Conservation (phyloP, 2,329 filamentous ascomycete genomes). For the Aspergillus sp. region DNA sequence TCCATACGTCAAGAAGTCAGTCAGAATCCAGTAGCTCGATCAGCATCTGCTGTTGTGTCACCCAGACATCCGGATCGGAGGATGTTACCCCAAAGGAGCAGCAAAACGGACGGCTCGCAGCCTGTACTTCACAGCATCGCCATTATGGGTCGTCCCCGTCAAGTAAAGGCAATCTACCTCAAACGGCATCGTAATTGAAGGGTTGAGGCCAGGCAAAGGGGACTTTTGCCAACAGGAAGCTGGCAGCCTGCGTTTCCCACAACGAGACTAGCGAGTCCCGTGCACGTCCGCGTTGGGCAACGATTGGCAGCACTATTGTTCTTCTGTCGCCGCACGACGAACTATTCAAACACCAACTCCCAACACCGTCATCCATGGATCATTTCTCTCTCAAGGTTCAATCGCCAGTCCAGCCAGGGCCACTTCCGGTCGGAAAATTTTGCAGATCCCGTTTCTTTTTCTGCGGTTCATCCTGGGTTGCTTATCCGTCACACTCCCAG, state of each 20-base stretch:
- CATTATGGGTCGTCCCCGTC: background rate
- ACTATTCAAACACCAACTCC: background rate
- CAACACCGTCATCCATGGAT: background rate
- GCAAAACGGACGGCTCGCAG: background rate
- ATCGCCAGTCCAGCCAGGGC: too few relatives aligned
- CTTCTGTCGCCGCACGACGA: background rate
- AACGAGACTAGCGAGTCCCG: constrained; percentile 11
- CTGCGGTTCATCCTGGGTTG: constrained; percentile 6
- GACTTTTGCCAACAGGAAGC: background rate
- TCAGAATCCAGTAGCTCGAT: constrained; percentile 3
- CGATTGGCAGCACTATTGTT: background rate
- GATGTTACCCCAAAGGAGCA: background rate
- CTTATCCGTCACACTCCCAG: constrained; percentile 3
- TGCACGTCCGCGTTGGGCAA: constrained; percentile 14
- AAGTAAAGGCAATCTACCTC: background rate
- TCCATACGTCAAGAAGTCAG: constrained; percentile 2
- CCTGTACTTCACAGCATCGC: background rate
- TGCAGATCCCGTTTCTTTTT: constrained; percentile 11
- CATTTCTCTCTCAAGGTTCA: too few relatives aligned
- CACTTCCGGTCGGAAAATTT: constrained; percentile 6
- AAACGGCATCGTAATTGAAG: background rate
- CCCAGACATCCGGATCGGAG: constrained; percentile 7
- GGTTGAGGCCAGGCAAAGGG: background rate
- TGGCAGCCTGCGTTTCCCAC: constrained; percentile 1
- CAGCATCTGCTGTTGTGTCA: constrained; percentile 16